These are phyloP conservation scores for Eryngium alpinum DNA, from an alignment of 140 eudicot genomes.

Conservation along the genomic window DNA sequence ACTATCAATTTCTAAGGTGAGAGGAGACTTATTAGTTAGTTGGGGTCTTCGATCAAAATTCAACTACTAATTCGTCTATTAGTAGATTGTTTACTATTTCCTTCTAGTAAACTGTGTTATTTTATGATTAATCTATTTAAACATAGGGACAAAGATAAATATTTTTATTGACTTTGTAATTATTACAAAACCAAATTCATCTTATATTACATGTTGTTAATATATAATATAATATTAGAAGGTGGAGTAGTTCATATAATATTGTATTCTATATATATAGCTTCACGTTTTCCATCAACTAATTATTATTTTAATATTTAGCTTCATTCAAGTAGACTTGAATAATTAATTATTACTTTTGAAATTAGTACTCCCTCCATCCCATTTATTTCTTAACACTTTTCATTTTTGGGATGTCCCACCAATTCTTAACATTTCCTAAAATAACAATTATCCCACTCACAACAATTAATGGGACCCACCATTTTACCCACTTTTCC, in stretches of 20 bases:
- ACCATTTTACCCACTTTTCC: too few relatives aligned
- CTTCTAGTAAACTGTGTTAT: not conserved
- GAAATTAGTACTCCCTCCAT: not conserved
- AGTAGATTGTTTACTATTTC: too few relatives aligned
- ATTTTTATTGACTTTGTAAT: not conserved
- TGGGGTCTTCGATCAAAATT: not conserved
- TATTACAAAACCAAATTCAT: too few relatives aligned
- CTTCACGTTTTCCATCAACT: conserved; percentile 5
- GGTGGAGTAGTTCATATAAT: not conserved
- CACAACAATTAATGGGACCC: too few relatives aligned
- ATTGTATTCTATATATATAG: not conserved
- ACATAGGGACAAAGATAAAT: not conserved
- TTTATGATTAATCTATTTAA: not conserved
- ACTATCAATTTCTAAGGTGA: not conserved
- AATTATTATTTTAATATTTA: not conserved
- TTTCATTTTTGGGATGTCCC: too few relatives aligned
- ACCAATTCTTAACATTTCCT: too few relatives aligned
- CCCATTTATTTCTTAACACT: too few relatives aligned
- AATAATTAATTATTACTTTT: not conserved
- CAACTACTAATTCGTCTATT: not conserved
- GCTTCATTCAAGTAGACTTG: not conserved
- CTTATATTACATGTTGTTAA: not conserved
- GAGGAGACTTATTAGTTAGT: not conserved
- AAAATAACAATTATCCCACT: too few relatives aligned
- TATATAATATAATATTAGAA: not conserved